phyloP scores from a whole-genome alignment of 1,284 basidiomycete genomes.

The Leccinum insolens region DNA sequence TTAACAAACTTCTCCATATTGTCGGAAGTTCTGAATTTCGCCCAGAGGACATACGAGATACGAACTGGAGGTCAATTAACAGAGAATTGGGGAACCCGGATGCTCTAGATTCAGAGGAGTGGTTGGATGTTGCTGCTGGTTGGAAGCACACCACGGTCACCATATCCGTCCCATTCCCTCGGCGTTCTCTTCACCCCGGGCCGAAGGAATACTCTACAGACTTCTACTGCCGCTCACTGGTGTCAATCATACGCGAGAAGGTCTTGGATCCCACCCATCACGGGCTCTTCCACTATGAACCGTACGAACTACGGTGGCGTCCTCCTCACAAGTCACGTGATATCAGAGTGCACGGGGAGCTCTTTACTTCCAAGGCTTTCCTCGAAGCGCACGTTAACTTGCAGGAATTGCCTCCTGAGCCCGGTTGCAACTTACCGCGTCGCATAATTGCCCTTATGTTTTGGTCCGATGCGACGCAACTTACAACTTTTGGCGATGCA shows the following conservation, averaged over 20 bases:
- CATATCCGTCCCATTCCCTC: background rate
- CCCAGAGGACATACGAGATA: background rate
- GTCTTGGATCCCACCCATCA: background rate
- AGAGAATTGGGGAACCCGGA: background rate
- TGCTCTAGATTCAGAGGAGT: background rate
- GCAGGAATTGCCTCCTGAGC: background rate
- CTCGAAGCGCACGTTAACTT: background rate
- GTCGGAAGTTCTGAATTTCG: background rate
- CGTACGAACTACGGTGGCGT: background rate
- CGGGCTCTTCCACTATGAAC: background rate
- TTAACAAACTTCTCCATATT: background rate
- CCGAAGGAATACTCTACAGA: background rate
- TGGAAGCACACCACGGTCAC: background rate
- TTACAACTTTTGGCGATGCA: background rate
- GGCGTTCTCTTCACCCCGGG: background rate
- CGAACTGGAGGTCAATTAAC: background rate
- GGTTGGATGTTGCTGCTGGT: background rate
- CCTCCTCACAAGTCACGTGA: background rate
- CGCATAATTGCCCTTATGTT: background rate
- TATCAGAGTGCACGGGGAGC: background rate
- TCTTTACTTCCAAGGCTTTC: background rate
- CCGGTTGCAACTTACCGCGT: background rate
- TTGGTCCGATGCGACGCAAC: background rate
- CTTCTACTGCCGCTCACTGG: background rate
- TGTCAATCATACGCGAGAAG: background rate